Conservation (phyloP, 306 rosid genomes). For the Heteromeles arbutifolia region DNA sequence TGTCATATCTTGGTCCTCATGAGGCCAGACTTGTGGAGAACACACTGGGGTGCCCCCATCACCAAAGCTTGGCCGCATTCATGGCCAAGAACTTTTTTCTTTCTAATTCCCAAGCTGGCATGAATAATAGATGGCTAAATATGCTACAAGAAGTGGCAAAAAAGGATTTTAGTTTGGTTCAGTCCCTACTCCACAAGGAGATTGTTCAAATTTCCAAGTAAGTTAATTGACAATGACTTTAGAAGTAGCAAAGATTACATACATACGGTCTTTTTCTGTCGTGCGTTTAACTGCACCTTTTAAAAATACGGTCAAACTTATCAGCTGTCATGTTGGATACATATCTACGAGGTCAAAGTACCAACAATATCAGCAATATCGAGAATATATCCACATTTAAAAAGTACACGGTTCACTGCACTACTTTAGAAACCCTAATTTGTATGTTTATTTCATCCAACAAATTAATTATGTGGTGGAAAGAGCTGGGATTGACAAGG, state of each 20-base stretch:
- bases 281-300: too few species aligned
- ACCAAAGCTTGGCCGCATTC: constrained; percentile 49
- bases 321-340: too few species aligned
- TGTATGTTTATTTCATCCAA: neutral
- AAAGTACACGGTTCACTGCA: too few species aligned
- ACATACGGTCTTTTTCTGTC: too few species aligned
- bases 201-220: constrained; percentile 38
- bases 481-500: constrained; percentile 38
- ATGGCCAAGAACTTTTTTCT: constrained; percentile 26
- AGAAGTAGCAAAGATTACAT: too few species aligned
- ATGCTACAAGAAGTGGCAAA: constrained; percentile 39
- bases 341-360: too few species aligned
- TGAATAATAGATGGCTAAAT: constrained; percentile 27
- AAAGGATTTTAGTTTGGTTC: constrained; percentile 31
- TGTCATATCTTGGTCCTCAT: neutral
- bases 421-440: too few species aligned
- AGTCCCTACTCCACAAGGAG: constrained; percentile 30
- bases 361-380: too few species aligned
- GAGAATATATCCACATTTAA: too few species aligned
- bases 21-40: constrained; percentile 10
- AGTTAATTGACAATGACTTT: neutral
- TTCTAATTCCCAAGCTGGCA: neutral
- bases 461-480: constrained; percentile 53
- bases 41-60: constrained; percentile 46
- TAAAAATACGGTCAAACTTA: too few species aligned